These are phyloP conservation scores for Bipolaris cookei DNA, from an alignment of 2,329 filamentous ascomycete genomes.

Conservation along the genomic window DNA sequence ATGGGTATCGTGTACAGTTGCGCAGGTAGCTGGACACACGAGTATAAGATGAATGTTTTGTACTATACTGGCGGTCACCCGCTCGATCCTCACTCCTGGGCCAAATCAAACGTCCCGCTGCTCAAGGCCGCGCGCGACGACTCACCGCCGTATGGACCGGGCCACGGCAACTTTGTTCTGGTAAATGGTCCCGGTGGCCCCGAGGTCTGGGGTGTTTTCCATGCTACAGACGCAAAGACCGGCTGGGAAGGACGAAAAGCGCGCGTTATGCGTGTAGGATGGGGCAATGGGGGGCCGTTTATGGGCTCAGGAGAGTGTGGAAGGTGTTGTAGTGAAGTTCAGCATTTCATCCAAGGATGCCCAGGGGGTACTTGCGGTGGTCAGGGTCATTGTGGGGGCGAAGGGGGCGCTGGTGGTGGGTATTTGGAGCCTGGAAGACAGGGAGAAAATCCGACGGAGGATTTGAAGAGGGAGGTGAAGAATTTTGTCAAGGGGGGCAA, in stretches of 20 bases:
- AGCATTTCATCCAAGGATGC: slow-evolving; percentile 42
- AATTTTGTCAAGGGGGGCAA: slow-evolving; percentile 32
- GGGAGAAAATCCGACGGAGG: slow-evolving; percentile 17
- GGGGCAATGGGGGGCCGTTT: slow-evolving; percentile 46
- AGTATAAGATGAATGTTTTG: slow-evolving; percentile 58
- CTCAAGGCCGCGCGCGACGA: slow-evolving; percentile 46
- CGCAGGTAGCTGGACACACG: slow-evolving; percentile 55
- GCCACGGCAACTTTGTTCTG: slow-evolving; percentile 55
- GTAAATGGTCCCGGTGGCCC: slow-evolving; percentile 42
- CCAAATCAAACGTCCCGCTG: slow-evolving; percentile 49
- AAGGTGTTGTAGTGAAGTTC: slow-evolving; percentile 39
- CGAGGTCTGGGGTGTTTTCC: slow-evolving; percentile 55
- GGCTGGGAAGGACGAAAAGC: slow-evolving; percentile 56
- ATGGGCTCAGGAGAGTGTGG: slow-evolving; percentile 53
- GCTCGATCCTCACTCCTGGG: slow-evolving; percentile 47
- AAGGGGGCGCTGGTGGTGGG: slow-evolving; percentile 22
- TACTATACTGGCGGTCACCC: slow-evolving; percentile 52
- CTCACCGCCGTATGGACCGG: slow-evolving; percentile 53
- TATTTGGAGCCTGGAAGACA: slow-evolving; percentile 25
- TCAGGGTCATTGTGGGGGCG: slow-evolving; percentile 30
- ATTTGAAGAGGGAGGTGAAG: slow-evolving; percentile 30
- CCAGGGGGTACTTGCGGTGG: slow-evolving; percentile 36
- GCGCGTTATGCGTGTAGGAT: slow-evolving; percentile 53
- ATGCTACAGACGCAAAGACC: slow-evolving; percentile 55
- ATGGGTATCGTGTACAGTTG: slow-evolving; percentile 56